Percentiles rank a stretch among this genome's conserved stretches.
Conservation (phyloP, 2,329 filamentous ascomycete species). For the Clonostachys chloroleuca region DNA sequence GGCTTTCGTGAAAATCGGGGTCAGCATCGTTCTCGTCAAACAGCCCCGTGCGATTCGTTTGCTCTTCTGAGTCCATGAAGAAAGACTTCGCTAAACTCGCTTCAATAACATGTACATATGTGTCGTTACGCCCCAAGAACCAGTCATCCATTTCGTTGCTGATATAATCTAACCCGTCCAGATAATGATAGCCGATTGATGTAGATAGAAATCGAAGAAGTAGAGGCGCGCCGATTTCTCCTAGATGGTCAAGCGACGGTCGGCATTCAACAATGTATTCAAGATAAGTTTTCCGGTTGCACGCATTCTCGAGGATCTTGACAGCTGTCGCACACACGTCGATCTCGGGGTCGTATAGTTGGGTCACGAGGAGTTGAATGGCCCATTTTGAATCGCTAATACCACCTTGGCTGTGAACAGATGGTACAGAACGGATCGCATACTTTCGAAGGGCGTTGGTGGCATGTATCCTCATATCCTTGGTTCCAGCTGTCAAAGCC, state of each 20-base stretch:
- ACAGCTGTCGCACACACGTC: conserved; percentile 95
- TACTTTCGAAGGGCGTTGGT: conserved; percentile 87
- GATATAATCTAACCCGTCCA: conserved; percentile 96
- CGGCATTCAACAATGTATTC: conserved; percentile 97
- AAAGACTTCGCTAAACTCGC: conserved; percentile 90
- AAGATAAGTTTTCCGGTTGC: conserved; percentile 84
- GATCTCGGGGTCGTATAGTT: conserved; percentile 94
- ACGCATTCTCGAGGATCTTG: conserved; percentile 95
- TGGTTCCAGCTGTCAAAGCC: conserved; percentile 85
- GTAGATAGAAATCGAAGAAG: conserved; percentile 91
- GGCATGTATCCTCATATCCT: conserved; percentile 85
- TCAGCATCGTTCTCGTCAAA: conserved; percentile 55
- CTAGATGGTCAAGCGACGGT: conserved; percentile 88
- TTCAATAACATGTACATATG: conserved; percentile 91
- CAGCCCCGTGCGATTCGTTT: conserved; percentile 51
- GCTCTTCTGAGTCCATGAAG: conserved; percentile 57
- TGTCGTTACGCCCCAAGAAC: conserved; percentile 95
- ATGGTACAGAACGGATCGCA: conserved; percentile 49
- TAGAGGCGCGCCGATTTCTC: conserved; percentile 92
- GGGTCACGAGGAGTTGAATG: conserved; percentile 93
- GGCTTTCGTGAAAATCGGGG: conserved; percentile 53
- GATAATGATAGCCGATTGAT: conserved; percentile 94
- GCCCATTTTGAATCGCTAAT: conserved; percentile 85
- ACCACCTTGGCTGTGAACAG: conserved; percentile 26
- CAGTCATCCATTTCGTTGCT: conserved; percentile 99